Base-by-base conservation (phyloP, 1,139 yeast genomes). In the Magnusiomyces magnusii region DNA sequence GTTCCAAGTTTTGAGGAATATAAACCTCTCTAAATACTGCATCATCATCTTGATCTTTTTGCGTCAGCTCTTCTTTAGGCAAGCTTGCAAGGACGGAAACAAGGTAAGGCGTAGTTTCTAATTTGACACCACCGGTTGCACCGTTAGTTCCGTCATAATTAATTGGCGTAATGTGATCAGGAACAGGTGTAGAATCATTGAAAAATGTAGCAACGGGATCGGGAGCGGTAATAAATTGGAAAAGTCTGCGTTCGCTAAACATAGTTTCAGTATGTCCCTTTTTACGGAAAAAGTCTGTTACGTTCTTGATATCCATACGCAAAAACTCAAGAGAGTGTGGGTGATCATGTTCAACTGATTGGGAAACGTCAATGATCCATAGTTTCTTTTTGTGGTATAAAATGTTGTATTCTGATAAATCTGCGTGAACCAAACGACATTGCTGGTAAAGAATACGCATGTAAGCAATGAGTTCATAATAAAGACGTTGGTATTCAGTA, bases 311-410 rank as follows among this genome's bases (percentile, higher is more conserved):
- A 73, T 95, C 99, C 99, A 93, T 93, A 69, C 99, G 78, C 61
- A 95, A 75, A 69, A 95, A 95, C 70, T 93, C 98, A 62, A 93
- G 78, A 52, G 97, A 88, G 88, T 90, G 91, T 5, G 98, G 99
- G 72, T 95, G 99, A 67, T 92, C 97, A 25, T 96, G 98, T 71
- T 95, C 98, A 31, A 95, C 99, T 44, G 95, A 86, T 71, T 95
- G 99, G 0, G 98, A 92, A 24, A 95, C 99, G 75, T 95, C 99
- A 66, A 95, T 89, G 61, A 95, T 89, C 73, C 87, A 91, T 42
- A 95, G 76, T 68, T 84, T 81, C 53, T 81, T 85, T n/a, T 88
- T 69, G 70, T 92, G 97, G 64, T 76, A 77, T 28, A 95, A 87
- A 62, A 95, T 87, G 70, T 95, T 95, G 75, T 95, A 95, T 72